These are phyloP conservation scores for Parmelia sp. DNA, from an alignment of 495 filamentous ascomycete species.

Conservation along the genomic window DNA sequence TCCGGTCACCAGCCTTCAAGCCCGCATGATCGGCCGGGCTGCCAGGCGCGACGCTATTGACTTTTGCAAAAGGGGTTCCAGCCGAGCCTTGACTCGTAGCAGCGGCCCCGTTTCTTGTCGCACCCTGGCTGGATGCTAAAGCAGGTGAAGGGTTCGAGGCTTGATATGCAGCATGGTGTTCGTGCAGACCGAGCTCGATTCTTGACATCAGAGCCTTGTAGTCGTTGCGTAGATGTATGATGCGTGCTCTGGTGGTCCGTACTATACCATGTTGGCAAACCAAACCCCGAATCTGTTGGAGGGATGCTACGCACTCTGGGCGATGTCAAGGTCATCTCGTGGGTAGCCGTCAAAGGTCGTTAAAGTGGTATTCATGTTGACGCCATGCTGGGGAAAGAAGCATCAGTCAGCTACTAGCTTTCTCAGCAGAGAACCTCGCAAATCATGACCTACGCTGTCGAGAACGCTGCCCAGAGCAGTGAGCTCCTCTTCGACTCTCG, in stretches of 20 bases:
- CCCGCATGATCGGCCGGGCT: conserved; percentile 85
- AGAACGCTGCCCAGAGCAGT: conserved; percentile 78
- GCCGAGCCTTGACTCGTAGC: conserved; percentile 35
- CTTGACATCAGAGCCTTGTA: conserved; percentile 79
- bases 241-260: conserved; percentile 80
- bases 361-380: conserved; percentile 84
- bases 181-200: conserved; percentile 78
- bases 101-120: conserved; percentile 12
- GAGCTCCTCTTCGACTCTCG: conserved; percentile 76
- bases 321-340: conserved; percentile 87
- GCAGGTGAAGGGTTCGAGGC: conserved; percentile 26
- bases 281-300: conserved; percentile 2
- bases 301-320: conserved; percentile 62
- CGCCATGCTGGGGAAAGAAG: conserved; percentile 61
- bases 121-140: conserved; percentile 24
- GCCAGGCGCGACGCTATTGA: conserved; percentile 70
- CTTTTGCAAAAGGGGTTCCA: conserved; percentile 77
- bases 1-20: conserved; percentile 71
- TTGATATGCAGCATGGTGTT: conserved; percentile 47
- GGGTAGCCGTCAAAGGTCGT: conserved; percentile 92
- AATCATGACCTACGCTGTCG: conserved; percentile 55
- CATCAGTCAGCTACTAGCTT: background rate
- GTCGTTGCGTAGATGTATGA: conserved; percentile 86
- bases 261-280: conserved; percentile 45
- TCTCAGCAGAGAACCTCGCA: background rate